Base-by-base conservation (phyloP, 208 protist genomes). In the Wallacemonas sp. region DNA sequence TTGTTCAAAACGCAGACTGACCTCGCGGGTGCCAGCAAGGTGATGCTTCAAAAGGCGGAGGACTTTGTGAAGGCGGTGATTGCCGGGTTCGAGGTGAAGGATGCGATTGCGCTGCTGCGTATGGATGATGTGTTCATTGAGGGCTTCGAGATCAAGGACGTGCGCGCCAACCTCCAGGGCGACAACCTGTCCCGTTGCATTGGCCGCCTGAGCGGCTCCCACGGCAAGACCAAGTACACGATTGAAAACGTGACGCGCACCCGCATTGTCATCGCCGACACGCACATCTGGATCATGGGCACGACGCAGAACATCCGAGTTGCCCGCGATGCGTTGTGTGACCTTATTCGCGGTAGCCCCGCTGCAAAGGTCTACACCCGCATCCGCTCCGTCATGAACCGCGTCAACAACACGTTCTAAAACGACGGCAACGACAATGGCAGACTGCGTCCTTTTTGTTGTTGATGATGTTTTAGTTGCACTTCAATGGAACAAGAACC, bases 71-170 rank as follows among this genome's bases (percentile, higher is more conserved):
- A 97, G 63, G 98, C 99, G 3, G 99, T 99, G 61, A 85, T 99
- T 41, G 78, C 98, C 21, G 99, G 99, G 24, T 97, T 97, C 65
- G 90, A 97, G 33, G 85, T 97, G 32, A 81, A 97, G 75, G 99
- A 99, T 89, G 98, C 99, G 8, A 80, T 99, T 36, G 99, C 99
- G n/a, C 76, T 99, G 30, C 70, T 99, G 34, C 90, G 98, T 58
- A 87, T 99, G 73, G 99, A 99, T 60, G 98, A 99, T 77, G 85
- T 99, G 32, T 99, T 98, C 79, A 93, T 99, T 74, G 99, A 99
- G 68, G 97, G 97, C 34, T 99, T 99, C 80, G 96, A 99, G 70
- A 91, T 99, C 34, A 98, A 97, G 56, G 98, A 99, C 83, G 98
- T 98, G 29, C 93, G 94, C 5, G 86, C 89, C 0, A 95, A 93